Base-by-base conservation (phyloP, 2,329 filamentous ascomycete species). In the Neonectria coccinea region DNA sequence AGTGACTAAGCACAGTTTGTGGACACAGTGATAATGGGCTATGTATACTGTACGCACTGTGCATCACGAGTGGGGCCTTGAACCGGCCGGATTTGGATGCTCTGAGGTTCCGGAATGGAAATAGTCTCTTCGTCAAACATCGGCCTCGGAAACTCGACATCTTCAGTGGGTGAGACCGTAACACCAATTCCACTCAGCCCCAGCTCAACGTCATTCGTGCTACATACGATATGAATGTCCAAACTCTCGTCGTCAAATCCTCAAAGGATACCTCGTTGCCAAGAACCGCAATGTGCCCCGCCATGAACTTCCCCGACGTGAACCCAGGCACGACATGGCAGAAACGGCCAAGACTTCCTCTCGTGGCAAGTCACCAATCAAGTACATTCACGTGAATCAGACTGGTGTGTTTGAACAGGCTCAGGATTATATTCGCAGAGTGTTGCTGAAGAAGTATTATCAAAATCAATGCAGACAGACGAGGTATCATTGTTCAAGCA, bases 1-100 rank as follows among this genome's bases (percentile, higher is more conserved):
- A 57, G 48, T 75, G 74, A 77, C 66, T 73, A 74, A 73, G 4
- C 3, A 68, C 72, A 59, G 73, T 74, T 14, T 2, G 2, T 9
- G 8, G 6, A 20, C 33, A 72, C 70, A 55, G 67, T 71, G 3
- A 0, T 2, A 7, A 51, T 18, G 2, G 6, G 3, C n/a, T 6
- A 2, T 11, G 11, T 9, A 4, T 11, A 6, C 8, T 11, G 1
- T 0, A 1, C 0, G 41, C 8, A 42, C 58, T 55, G 66, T 60
- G 39, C 5, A 25, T 4, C 18, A 3, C 7, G 27, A 11, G 53
- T 56, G 58, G 62, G 41, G 14, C 33, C n/a, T 11, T 16, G 5
- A 36, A 5, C 52, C 53, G 18, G n/a, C 29, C 10, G 51, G 42
- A 16, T 44, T 27, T 18, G 45, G 42, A 7, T 45, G 14, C n/a